Evolutionary conservation across 352 stramenopile genomes (phyloP), one percentile per base, ranked within the genome.

Genomic region (Globisporangium orthogonon): DNA sequence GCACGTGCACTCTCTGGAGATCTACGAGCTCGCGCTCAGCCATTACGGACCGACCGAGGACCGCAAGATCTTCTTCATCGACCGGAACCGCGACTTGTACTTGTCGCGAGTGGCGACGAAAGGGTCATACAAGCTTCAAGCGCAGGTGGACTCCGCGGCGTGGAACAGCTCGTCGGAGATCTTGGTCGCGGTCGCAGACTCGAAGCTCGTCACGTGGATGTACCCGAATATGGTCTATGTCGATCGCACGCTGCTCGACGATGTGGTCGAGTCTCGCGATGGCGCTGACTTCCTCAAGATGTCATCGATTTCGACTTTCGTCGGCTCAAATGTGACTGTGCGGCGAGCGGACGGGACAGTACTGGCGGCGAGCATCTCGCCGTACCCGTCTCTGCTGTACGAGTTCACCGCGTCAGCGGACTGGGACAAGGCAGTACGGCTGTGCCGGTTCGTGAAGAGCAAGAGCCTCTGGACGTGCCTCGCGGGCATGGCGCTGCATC

Each of bases 211-310:
- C 55, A 91, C 86, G 1, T 98, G 86, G 86, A 89, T 82, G 59
- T 96, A 97, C 59, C 91, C 93, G 9, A 89, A 86, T 60, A 93
- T 96, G 68, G 81, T 96, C 3, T 96, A 91, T 58, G 79, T 97
- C 35, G 91, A 98, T 61, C 82, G 76, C n/a, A 96, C 95, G 37
- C 72, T 98, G 31, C 67, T 98, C 15, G 64, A 59, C 0, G 75
- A 96, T 44, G 74, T 94, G 2, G 72, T 91, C 18, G 86, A 94
- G 49, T 69, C 69, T 35, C 78, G 77, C 31, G 87, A 97, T 55
- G 87, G 63, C 2, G 63, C 66, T 1, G 77, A 94, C 39, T 96
- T 96, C 52, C 69, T 93, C 46, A 95, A 95, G 50, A 79, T 93
- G 66, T 73, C 91, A 3, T 63, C 75, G 4, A 95, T 98, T 60